These are phyloP conservation scores for Dillenia turbinata DNA, from an alignment of 164 flowering plant species.

Conservation along the genomic window DNA sequence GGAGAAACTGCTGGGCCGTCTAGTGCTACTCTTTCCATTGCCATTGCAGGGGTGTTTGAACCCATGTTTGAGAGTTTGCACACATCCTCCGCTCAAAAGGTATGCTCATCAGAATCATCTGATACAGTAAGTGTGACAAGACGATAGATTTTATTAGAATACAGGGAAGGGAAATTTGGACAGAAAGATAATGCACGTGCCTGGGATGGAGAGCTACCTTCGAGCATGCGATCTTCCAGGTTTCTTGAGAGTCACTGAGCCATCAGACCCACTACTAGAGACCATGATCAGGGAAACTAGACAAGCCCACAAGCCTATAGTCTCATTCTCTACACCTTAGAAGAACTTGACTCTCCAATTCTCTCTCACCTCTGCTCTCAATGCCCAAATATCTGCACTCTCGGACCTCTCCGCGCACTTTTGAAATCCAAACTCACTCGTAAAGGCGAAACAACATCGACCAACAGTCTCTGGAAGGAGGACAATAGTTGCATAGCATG, in stretches of 20 bases:
- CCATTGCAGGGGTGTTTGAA: no score
- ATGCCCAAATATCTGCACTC: slow-evolving; percentile 26
- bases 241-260: slow-evolving; percentile 15
- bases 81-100: no score
- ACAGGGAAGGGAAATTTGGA: slow-evolving; percentile 38
- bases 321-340: slow-evolving; percentile 40
- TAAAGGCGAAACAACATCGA: not conserved
- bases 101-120: no score
- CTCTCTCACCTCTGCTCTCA: slow-evolving; percentile 18
- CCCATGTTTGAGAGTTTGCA: no score
- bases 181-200: slow-evolving; percentile 12
- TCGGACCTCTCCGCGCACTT: slow-evolving; percentile 45
- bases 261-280: slow-evolving; percentile 1
- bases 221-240: slow-evolving; percentile 43
- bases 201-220: slow-evolving; percentile 34
- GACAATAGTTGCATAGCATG: slow-evolving; percentile 46
- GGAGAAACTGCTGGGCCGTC: no score
- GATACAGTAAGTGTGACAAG: no score
- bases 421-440: slow-evolving; percentile 2
- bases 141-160: not conserved
- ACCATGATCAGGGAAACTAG: not conserved
- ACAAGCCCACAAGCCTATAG: slow-evolving; percentile 12
- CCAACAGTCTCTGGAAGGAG: slow-evolving; percentile 26
- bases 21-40: no score
- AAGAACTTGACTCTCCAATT: slow-evolving; percentile 31